Percentiles rank a stretch among this genome's conserved stretches.
These are phyloP conservation scores for Phlebiopsis flavidoalba DNA, from an alignment of 768 basidiomycete species.

Conservation along the genomic window DNA sequence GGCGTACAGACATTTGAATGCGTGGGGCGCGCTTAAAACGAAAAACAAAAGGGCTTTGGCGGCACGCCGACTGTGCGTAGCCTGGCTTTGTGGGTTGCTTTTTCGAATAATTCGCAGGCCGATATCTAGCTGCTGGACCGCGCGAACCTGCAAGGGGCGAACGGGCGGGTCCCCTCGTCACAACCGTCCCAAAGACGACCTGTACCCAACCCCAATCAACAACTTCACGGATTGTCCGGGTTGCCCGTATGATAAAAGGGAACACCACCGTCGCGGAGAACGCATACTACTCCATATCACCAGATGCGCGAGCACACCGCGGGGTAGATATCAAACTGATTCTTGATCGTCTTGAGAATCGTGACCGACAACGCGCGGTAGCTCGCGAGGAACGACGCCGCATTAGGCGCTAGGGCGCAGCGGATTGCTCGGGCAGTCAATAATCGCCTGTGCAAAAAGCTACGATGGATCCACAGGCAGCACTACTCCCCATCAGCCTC, in stretches of 20 bases:
- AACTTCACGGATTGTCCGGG: too few species aligned
- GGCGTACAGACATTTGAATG: not conserved
- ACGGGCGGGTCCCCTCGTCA: constrained; percentile 65
- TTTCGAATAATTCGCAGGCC: constrained; percentile 62
- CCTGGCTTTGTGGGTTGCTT: too few species aligned
- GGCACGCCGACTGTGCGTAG: constrained; percentile 53
- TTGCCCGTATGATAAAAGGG: too few species aligned
- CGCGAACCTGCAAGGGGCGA: constrained; percentile 62
- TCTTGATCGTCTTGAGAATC: constrained; percentile 44
- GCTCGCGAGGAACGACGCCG: constrained; percentile 66
- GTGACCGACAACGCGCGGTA: constrained; percentile 68
- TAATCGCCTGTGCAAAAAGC: constrained; percentile 71
- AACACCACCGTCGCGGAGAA: constrained; percentile 32
- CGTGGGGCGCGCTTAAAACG: constrained; percentile 34
- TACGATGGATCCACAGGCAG: constrained; percentile 64
- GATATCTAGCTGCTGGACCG: constrained; percentile 65
- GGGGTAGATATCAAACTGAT: constrained; percentile 51
- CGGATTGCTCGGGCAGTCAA: constrained; percentile 63
- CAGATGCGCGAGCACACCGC: constrained; percentile 58
- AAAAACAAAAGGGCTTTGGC: constrained; percentile 63
- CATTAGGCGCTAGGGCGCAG: constrained; percentile 64
- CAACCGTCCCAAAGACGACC: constrained; percentile 79
- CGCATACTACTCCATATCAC: constrained; percentile 59
- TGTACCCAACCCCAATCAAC: too few species aligned
- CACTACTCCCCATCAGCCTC: constrained; percentile 38